Evolutionary conservation across 257 asterid genomes (phyloP).

Genomic region (Verbascum thapsus): DNA sequence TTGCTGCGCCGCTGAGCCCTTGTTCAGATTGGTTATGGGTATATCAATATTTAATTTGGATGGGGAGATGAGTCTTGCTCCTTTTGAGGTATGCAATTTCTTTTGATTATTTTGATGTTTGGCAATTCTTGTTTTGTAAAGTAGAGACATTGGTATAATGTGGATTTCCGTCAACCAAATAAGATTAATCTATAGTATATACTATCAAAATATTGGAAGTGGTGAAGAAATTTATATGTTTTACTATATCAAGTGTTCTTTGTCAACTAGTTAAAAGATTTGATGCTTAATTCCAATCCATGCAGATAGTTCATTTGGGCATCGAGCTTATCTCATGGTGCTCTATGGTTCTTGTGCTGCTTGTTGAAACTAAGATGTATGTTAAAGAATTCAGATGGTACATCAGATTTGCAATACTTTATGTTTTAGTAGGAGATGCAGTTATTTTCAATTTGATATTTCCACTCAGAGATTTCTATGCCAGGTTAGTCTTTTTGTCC

Average conservation of each 20-base stretch:
- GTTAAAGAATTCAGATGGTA: conserved; percentile 82
- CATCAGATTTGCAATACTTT: conserved; percentile 68
- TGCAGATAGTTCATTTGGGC: conserved; percentile 71
- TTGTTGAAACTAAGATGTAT: conserved; percentile 65
- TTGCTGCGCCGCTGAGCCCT: conserved; percentile 68
- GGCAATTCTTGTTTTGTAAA: conserved; percentile 3
- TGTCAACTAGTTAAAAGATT: conserved; percentile 5
- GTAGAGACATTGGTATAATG: not conserved
- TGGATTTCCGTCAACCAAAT: too few relatives aligned
- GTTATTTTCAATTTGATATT: conserved; percentile 59
- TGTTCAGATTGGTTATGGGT: conserved; percentile 62
- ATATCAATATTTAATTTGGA: conserved; percentile 64
- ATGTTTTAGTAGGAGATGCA: conserved; percentile 72
- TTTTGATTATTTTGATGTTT: conserved; percentile 19
- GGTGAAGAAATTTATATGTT: too few relatives aligned
- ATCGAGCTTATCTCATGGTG: conserved; percentile 70
- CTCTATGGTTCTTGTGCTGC: conserved; percentile 61
- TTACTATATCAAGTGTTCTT: too few relatives aligned
- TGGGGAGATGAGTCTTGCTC: conserved; percentile 57
- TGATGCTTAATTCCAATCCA: conserved; percentile 24
- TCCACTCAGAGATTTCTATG: conserved; percentile 54
- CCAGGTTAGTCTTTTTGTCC: conserved; percentile 44
- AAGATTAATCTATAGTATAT: too few relatives aligned
- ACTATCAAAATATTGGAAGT: too few relatives aligned
- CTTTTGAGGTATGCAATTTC: conserved; percentile 64